Conservation (phyloP, 768 basidiomycete species). For the Coprinopsis sp. region DNA sequence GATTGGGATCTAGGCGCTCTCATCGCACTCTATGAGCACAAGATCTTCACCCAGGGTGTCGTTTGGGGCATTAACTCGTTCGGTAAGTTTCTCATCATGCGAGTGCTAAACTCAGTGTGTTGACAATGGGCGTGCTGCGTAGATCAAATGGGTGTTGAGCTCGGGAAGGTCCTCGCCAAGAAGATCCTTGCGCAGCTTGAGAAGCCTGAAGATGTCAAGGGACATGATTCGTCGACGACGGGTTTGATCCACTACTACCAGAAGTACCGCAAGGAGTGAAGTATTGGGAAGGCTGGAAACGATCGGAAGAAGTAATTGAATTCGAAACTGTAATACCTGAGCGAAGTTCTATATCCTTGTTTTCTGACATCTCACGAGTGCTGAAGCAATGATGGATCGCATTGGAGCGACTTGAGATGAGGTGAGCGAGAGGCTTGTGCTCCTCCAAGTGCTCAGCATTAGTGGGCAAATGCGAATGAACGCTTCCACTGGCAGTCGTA, state of each 20-base stretch:
- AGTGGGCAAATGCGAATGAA: no score
- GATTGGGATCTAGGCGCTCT: slow-evolving; percentile 49
- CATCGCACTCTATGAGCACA: slow-evolving; percentile 94
- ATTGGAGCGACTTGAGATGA: no score
- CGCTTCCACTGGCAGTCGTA: no score
- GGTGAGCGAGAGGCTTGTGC: no score
- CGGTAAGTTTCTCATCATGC: slow-evolving; percentile 45
- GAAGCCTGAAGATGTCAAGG: slow-evolving; percentile 71
- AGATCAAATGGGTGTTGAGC: slow-evolving; percentile 99
- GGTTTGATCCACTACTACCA: slow-evolving; percentile 98
- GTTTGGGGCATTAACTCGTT: slow-evolving; percentile 99
- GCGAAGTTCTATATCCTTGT: no score
- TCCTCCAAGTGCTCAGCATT: no score
- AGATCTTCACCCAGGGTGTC: slow-evolving; percentile 96
- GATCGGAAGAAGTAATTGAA: no score
- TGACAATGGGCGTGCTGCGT: slow-evolving; percentile 1
- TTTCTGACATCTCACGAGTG: no score
- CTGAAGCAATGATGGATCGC: no score
- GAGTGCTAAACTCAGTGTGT: background rate
- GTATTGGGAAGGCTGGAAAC: no score
- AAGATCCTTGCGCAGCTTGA: slow-evolving; percentile 86
- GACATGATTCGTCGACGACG: slow-evolving; percentile 95
- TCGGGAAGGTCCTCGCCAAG: slow-evolving; percentile 97
- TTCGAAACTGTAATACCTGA: no score
- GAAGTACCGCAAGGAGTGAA: slow-evolving; percentile 72